A percentile compares a stretch with the other conserved stretches of the same genome.
Conservation (phyloP, 352 stramenopile genomes). For the Phytophthora quininea region DNA sequence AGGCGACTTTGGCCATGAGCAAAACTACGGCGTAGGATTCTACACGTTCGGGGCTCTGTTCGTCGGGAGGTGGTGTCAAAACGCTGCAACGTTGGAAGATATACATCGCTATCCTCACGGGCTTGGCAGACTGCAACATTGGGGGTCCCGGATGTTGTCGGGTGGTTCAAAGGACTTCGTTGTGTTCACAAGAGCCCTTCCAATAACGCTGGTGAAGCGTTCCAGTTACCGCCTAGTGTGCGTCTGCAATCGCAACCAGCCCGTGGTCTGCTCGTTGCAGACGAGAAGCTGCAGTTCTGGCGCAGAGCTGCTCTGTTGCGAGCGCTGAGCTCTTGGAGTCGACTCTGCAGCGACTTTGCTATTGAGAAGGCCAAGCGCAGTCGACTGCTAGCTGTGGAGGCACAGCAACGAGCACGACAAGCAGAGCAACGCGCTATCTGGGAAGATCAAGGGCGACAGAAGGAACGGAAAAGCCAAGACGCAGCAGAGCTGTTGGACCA, state of each 20-base stretch:
- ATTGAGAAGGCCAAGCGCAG: slow-evolving; percentile 8
- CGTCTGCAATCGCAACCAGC: slow-evolving; percentile 15
- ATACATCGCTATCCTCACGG: slow-evolving; percentile 30
- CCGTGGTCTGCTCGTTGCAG: slow-evolving; percentile 27
- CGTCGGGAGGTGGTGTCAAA: slow-evolving; percentile 39
- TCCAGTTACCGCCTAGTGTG: slow-evolving; percentile 9
- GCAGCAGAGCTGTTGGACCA: slow-evolving; percentile 23
- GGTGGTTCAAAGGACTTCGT: slow-evolving; percentile 56
- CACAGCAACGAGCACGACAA: slow-evolving; percentile 39
- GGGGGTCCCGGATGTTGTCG: slow-evolving; percentile 19
- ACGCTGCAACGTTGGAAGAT: neutral
- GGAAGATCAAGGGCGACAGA: slow-evolving; percentile 16
- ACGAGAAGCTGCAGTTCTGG: slow-evolving; percentile 32
- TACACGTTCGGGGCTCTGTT: slow-evolving; percentile 54
- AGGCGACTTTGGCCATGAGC: slow-evolving; percentile 3
- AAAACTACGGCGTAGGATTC: slow-evolving; percentile 42
- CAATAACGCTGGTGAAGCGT: slow-evolving; percentile 5
- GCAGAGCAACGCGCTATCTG: slow-evolving; percentile 28
- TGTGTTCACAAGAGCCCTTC: slow-evolving; percentile 35
- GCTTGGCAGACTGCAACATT: slow-evolving; percentile 40
- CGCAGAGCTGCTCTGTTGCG: slow-evolving; percentile 10
- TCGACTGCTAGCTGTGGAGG: slow-evolving; percentile 23
- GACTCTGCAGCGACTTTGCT: slow-evolving; percentile 13
- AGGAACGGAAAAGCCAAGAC: slow-evolving; percentile 17
- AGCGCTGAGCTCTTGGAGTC: slow-evolving; percentile 18